A percentile compares a stretch with the other conserved stretches of the same genome.
These are phyloP conservation scores for Carex cristatella DNA, from an alignment of 176 grass and related monocot genomes.

Conservation along the genomic window DNA sequence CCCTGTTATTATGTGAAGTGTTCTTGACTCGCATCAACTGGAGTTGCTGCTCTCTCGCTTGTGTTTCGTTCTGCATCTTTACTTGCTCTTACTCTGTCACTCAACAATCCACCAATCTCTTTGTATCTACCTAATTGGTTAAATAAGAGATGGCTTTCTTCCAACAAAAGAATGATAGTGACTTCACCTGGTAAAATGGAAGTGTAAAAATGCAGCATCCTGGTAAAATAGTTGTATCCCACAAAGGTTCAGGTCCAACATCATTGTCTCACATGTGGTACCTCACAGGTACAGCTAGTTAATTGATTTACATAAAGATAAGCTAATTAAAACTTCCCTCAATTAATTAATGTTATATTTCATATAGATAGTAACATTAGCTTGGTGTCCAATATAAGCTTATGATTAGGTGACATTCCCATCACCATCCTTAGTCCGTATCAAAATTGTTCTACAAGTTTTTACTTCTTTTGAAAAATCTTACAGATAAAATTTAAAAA, in stretches of 20 bases:
- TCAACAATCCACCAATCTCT: not conserved
- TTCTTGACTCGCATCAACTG: conserved; percentile 70
- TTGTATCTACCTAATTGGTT: conserved; percentile 19
- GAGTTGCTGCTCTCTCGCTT: conserved; percentile 58
- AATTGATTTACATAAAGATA: not conserved
- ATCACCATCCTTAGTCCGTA: not conserved
- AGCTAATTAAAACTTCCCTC: not conserved
- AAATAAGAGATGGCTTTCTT: conserved; percentile 21
- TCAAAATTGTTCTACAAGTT: not conserved
- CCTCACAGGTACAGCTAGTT: conserved; percentile 1
- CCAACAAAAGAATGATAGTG: conserved; percentile 23
- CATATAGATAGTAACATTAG: conserved; percentile 41
- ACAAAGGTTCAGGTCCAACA: conserved; percentile 18
- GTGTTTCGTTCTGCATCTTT: conserved; percentile 41
- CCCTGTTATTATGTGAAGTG: conserved; percentile 30
- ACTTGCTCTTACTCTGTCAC: conserved; percentile 11
- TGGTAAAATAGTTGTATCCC: conserved; percentile 41
- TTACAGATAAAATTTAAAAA: not conserved
- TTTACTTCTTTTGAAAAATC: not conserved
- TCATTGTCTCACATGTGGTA: conserved; percentile 33
- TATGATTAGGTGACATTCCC: not conserved
- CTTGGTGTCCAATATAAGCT: conserved; percentile 16
- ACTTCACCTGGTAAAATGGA: not conserved
- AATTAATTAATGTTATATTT: not conserved
- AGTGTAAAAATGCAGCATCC: conserved; percentile 23